Conservation (phyloP, 306 rosid species). For the Cucumis hystrix region DNA sequence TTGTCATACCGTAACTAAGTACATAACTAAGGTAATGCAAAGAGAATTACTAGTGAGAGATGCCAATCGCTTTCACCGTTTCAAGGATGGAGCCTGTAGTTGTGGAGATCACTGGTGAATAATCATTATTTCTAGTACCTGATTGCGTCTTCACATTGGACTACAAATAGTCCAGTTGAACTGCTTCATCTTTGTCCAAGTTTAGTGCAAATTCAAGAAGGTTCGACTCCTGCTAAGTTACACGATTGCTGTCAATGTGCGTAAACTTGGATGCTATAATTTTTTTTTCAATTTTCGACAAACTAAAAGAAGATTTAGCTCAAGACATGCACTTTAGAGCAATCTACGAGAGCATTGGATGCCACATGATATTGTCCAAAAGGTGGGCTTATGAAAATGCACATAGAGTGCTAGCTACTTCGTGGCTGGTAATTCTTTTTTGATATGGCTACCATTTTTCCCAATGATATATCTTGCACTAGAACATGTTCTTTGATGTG, state of each 20-base stretch:
- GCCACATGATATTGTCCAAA: background rate
- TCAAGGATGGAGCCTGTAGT: conserved; percentile 16
- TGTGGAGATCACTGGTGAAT: conserved; percentile 19
- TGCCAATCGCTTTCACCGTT: conserved; percentile 18
- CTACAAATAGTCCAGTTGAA: background rate
- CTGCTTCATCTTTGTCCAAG: background rate
- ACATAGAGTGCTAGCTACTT: background rate
- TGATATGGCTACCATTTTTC: background rate
- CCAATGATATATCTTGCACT: background rate
- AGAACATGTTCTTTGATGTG: background rate
- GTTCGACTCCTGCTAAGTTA: background rate
- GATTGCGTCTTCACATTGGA: background rate
- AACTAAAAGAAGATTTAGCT: background rate
- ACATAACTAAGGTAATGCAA: conserved; percentile 13
- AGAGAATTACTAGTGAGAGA: conserved; percentile 17
- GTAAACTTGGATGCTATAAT: background rate
- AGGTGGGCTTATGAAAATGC: background rate
- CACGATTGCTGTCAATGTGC: background rate
- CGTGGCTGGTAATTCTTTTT: background rate
- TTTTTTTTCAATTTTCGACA: background rate
- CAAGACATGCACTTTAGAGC: background rate
- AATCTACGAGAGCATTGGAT: background rate
- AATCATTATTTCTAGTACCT: background rate
- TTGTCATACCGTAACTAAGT: conserved; percentile 16
- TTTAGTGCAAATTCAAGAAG: background rate